Conservation (phyloP, 2,329 filamentous ascomycete species). For the Colletotrichum cuscutae region DNA sequence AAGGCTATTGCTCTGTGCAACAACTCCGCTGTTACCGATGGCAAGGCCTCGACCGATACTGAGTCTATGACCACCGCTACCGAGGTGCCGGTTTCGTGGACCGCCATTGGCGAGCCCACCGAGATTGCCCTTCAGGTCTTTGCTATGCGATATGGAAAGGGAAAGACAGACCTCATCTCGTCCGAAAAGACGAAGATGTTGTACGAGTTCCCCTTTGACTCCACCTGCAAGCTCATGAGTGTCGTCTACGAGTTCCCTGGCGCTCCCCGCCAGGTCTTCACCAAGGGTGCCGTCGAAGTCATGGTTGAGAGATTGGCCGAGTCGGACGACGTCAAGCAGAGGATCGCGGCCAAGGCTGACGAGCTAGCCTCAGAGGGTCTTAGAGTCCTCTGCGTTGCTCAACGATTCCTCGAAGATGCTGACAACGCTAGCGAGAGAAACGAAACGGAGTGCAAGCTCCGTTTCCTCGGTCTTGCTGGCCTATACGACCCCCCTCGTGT, state of each 20-base stretch:
- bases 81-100: slow-evolving; percentile 56
- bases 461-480: slow-evolving; percentile 76
- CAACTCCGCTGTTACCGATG: slow-evolving; percentile 61
- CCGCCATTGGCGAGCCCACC: slow-evolving; percentile 73
- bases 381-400: slow-evolving; percentile 75
- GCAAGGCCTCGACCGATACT: slow-evolving; percentile 53
- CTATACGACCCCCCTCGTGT: slow-evolving; percentile 78
- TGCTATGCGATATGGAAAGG: slow-evolving; percentile 72
- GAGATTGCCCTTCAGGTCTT: slow-evolving; percentile 82
- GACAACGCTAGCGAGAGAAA: slow-evolving; percentile 58
- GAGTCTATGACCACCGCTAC: slow-evolving; percentile 58
- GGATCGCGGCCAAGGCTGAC: slow-evolving; percentile 62
- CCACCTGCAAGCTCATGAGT: slow-evolving; percentile 79
- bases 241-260: slow-evolving; percentile 66
- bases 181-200: slow-evolving; percentile 58
- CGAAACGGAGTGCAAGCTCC: slow-evolving; percentile 65
- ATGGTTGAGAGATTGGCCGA: slow-evolving; percentile 63
- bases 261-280: slow-evolving; percentile 55
- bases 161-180: slow-evolving; percentile 48
- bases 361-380: slow-evolving; percentile 71
- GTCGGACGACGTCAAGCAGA: slow-evolving; percentile 55
- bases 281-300: slow-evolving; percentile 69
- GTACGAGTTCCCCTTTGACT: slow-evolving; percentile 79
- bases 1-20: slow-evolving; percentile 71
- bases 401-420: slow-evolving; percentile 53